Percentiles rank a stretch among this genome's conserved stretches.
Conservation (phyloP, 306 rosid genomes). For the Castanea crenata region DNA sequence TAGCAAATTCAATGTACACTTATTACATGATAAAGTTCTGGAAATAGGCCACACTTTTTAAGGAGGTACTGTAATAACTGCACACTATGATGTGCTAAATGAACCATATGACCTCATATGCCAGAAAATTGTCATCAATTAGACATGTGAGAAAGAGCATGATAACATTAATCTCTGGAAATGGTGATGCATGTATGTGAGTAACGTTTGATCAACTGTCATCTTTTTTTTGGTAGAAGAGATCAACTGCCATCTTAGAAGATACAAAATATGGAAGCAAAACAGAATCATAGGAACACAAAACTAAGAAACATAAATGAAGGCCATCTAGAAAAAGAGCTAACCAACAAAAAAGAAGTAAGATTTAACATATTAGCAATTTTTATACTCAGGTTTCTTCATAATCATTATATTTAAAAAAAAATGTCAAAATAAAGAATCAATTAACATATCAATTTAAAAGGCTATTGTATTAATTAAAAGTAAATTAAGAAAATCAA, state of each 20-base stretch:
- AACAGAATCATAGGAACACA: background rate
- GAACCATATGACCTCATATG: background rate
- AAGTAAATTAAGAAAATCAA: too few species aligned
- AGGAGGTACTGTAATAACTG: background rate
- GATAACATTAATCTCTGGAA: background rate
- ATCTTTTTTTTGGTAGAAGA: too few species aligned
- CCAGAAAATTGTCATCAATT: background rate
- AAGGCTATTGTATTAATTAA: too few species aligned
- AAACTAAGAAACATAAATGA: background rate
- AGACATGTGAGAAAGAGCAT: background rate
- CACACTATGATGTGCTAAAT: background rate
- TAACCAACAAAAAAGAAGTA: background rate
- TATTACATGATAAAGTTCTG: background rate
- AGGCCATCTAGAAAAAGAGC: background rate
- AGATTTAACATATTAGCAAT: too few species aligned
- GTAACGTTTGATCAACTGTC: too few species aligned
- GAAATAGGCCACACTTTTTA: background rate
- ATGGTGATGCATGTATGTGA: too few species aligned
- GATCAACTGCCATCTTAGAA: background rate
- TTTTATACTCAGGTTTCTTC: too few species aligned
- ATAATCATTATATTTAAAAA: too few species aligned
- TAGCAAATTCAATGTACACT: background rate
- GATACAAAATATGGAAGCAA: background rate
- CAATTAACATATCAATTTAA: too few species aligned
- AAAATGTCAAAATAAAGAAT: too few species aligned